A percentile compares a stretch with the other conserved stretches of the same genome.
These are phyloP conservation scores for Sordariomycetes sp. DNA, from an alignment of 2,329 filamentous ascomycete species.

Conservation along the genomic window DNA sequence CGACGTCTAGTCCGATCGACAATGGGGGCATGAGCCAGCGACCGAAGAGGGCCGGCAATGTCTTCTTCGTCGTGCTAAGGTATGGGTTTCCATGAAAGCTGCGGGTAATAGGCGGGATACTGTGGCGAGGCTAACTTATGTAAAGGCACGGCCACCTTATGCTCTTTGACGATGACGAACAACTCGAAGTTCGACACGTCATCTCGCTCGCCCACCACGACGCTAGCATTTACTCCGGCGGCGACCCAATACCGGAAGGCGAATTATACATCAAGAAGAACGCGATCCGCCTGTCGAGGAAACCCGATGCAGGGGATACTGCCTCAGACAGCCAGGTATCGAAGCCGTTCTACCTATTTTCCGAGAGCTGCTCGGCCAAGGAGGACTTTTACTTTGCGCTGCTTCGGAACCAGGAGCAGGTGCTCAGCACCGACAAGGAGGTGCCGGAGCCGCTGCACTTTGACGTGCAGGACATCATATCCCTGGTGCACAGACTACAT, in stretches of 20 bases:
- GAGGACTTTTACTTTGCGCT: conserved; percentile 97
- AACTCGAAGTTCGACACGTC: conserved; percentile 91
- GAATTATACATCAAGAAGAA: conserved; percentile 95
- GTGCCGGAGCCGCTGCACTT: conserved; percentile 54
- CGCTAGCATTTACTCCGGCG: conserved; percentile 74
- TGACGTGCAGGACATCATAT: conserved; percentile 75
- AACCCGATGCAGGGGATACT: conserved; percentile 36
- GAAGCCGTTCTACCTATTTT: conserved; percentile 88
- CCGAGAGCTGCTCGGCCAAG: conserved; percentile 89
- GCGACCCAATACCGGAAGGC: conserved; percentile 67
- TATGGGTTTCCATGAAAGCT: conserved; percentile 22
- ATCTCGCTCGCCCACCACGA: conserved; percentile 83
- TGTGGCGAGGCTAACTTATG: not conserved
- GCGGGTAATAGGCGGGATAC: not conserved
- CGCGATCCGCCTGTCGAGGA: conserved; percentile 68
- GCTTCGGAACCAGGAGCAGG: conserved; percentile 68
- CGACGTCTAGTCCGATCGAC: conserved; percentile 26
- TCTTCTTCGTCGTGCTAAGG: conserved; percentile 87
- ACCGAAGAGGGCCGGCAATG: conserved; percentile 61
- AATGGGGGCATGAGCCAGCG: conserved; percentile 34
- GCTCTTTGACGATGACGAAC: conserved; percentile 92
- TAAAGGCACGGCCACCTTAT: conserved; percentile 86
- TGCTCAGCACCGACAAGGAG: conserved; percentile 30
- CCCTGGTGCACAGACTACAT: conserved; percentile 79
- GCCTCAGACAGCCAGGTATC: conserved; percentile 44